Percentiles rank a stretch among this genome's conserved stretches.
Conservation (phyloP, 371 early-diverging fungal genomes). For the Catenaria anguillulae region DNA sequence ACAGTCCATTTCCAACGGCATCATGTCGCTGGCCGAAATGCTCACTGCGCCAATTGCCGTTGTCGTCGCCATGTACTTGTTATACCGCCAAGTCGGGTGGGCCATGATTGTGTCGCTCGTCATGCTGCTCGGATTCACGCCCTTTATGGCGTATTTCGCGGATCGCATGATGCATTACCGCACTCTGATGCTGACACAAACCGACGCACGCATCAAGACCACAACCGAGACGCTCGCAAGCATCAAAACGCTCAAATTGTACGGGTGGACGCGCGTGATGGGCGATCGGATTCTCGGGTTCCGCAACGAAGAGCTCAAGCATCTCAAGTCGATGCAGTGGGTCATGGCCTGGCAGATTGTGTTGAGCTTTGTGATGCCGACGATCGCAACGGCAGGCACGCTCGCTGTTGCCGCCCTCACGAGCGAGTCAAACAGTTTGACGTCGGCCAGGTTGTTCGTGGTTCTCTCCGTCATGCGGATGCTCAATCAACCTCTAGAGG, state of each 20-base stretch:
- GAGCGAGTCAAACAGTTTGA: conserved; percentile 38
- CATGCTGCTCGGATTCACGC: conserved; percentile 54
- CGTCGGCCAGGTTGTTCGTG: conserved; percentile 64
- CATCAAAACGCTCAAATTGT: conserved; percentile 34
- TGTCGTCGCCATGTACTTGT: conserved; percentile 51
- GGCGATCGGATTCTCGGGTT: background rate
- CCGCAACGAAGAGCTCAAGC: conserved; percentile 3
- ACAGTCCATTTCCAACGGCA: conserved; percentile 48
- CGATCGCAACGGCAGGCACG: conserved; percentile 71
- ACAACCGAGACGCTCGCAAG: conserved; percentile 75
- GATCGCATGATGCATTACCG: conserved; percentile 50
- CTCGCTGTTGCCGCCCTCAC: conserved; percentile 59
- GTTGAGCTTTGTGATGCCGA: conserved; percentile 51
- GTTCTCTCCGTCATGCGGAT: conserved; percentile 81
- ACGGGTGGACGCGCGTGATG: conserved; percentile 1
- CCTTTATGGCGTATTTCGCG: conserved; percentile 42
- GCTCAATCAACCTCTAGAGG: no score
- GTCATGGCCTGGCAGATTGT: background rate
- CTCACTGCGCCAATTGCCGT: background rate
- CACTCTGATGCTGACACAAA: conserved; percentile 74
- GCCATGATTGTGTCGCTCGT: conserved; percentile 74
- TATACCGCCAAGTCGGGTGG: conserved; percentile 68
- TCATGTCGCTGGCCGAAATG: conserved; percentile 49
- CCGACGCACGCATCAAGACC: conserved; percentile 65
- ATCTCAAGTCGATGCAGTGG: background rate